Percentiles rank a stretch among this genome's conserved stretches.
Conservation (phyloP, 441 rosid species). For the Pelargonium australe region DNA sequence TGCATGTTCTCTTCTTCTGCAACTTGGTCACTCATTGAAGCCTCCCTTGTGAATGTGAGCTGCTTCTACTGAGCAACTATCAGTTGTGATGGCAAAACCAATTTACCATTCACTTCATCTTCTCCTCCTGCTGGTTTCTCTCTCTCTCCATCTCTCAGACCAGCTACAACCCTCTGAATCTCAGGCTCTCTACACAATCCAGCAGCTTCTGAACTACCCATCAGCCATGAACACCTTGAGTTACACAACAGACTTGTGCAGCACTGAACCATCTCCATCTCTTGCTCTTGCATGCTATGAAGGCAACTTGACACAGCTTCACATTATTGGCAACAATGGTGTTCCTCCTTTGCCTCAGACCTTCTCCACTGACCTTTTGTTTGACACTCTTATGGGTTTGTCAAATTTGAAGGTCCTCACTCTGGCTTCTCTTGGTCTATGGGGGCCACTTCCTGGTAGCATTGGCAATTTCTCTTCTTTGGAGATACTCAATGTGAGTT, state of each 20-base stretch:
- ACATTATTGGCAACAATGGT: constrained; percentile 33
- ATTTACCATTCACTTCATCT: constrained; percentile 14
- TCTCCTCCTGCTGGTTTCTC: constrained; percentile 16
- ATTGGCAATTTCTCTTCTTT: constrained; percentile 39
- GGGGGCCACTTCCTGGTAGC: constrained; percentile 41
- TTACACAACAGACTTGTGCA: constrained; percentile 36
- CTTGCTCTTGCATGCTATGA: constrained; percentile 45
- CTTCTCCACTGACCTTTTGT: constrained; percentile 35
- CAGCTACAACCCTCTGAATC: constrained; percentile 36
- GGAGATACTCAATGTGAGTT: constrained; percentile 55
- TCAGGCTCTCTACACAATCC: constrained; percentile 33
- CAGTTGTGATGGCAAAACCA: constrained; percentile 28
- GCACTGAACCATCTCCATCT: constrained; percentile 33
- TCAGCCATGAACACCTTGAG: constrained; percentile 22
- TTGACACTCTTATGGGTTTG: constrained; percentile 29
- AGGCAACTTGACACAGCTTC: constrained; percentile 49
- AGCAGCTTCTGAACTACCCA: constrained; percentile 38
- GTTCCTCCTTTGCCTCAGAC: constrained; percentile 25
- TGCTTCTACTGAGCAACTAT: background rate
- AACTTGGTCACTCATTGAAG: background rate
- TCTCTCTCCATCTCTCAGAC: constrained; percentile 25
- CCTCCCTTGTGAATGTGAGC: background rate
- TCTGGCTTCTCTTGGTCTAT: constrained; percentile 46
- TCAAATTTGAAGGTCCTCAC: constrained; percentile 48
- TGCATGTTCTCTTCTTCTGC: background rate